Percentiles rank a stretch among this genome's conserved stretches.
These are phyloP conservation scores for Trametes cubensis DNA, from an alignment of 768 basidiomycete species.

Conservation along the genomic window DNA sequence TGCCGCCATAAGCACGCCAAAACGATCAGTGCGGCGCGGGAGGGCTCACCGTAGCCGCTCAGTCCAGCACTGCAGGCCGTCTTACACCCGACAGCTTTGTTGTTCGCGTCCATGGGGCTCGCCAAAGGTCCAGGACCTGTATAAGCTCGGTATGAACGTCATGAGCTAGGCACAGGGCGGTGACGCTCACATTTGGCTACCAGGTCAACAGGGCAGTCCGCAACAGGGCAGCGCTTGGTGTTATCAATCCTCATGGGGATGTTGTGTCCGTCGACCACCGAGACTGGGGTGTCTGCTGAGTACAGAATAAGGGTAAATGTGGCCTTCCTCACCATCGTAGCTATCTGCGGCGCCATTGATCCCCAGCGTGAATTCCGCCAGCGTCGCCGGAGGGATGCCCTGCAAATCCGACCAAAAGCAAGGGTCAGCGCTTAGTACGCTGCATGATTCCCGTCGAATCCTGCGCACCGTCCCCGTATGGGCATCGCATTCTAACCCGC, in stretches of 20 bases:
- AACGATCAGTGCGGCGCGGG: not conserved
- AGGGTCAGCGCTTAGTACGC: not conserved
- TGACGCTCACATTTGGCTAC: conserved; percentile 37
- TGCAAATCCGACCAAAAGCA: not conserved
- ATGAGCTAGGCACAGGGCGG: not conserved
- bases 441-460: no score
- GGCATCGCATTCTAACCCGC: conserved; percentile 41
- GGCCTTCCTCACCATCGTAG: conserved; percentile 33
- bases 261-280: conserved; percentile 37
- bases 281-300: conserved; percentile 21
- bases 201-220: conserved; percentile 40
- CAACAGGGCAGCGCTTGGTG: conserved; percentile 35
- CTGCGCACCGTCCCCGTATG: conserved; percentile 39
- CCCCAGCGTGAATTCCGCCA: conserved; percentile 41
- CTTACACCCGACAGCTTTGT: conserved; percentile 46
- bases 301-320: not conserved
- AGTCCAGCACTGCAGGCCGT: conserved; percentile 45
- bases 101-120: conserved; percentile 36
- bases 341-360: conserved; percentile 30
- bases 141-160: not conserved
- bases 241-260: conserved; percentile 38
- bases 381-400: conserved; percentile 39
- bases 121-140: conserved; percentile 33
- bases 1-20: not conserved
- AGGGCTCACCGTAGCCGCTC: conserved; percentile 36